Evolutionary conservation across 306 rosid species (phyloP), one percentile per base, ranked within the genome.

Genomic region (Quercus robur): DNA sequence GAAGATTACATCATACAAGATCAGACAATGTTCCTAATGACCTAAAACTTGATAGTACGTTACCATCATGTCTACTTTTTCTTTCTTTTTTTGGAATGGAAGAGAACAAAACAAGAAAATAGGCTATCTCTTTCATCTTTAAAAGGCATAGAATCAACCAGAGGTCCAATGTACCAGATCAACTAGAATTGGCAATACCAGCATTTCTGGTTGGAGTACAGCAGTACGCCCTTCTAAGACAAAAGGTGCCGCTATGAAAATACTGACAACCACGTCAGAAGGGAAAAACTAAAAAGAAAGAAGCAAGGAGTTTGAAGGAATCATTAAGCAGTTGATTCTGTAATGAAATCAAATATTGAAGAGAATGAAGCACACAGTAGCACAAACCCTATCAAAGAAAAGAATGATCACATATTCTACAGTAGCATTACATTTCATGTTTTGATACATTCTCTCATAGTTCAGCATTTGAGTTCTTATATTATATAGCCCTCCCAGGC

Each of bases 1-100:
- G 57, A 76, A 17, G 73, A 84, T 23, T 74, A 28, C 68, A 73
- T n/a, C 56, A 64, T 46, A 71, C 66, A 67, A 31, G n/a, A 51
- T 71, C 28, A 73, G 72, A 77, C 44, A 54, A 73, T 61, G 5
- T 14, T 6, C 25, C 38, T n/a, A 6, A 19, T 19, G 35, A 33
- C 13, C 14, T 35, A 67, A 33, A 35, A 33, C 52, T 49, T 67
- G 51, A 31, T 31, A n/a, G 12, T 17, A 35, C 17, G 15, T 49
- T 18, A 7, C 52, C 25, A 67, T 67, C 7, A 3, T 9, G 15
- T 35, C 52, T 67, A 9, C 26, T 67, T 67, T 3, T 67, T 10
- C n/a, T 62, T 67, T 31, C 5, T 67, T 64, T 9, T 4, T 64
- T 6, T 17, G 41, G 20, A 17, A 28, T 6, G 70, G 46, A 63